Base-by-base conservation (phyloP, 2,329 filamentous ascomycete genomes). In the Penicillium sp. region DNA sequence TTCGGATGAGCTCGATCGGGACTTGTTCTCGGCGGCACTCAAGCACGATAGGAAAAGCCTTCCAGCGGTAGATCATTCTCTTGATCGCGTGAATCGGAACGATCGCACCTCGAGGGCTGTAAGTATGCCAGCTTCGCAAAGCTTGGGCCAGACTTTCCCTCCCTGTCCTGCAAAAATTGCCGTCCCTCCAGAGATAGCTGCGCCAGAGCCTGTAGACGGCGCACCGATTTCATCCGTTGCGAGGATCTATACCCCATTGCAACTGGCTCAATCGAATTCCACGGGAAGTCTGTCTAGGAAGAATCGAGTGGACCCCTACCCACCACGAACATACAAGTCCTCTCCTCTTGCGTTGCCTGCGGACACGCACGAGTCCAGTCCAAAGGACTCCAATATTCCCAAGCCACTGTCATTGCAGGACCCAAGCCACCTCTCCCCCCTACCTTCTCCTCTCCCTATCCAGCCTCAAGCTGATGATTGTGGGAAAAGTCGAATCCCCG, bases 301-400 rank as follows among this genome's bases (percentile, higher is more conserved):
- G 38, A 51, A 11, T 10, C 44, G 45, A n/a, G 29, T 45, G 18
- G 59, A 64, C 9, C 43, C 39, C 5, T 48, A 47, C 32, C 27
- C 47, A 14, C 27, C 47, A 14, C 61, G 56, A 43, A 57, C 54
- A 11, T 71, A 71, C 56, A 69, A 64, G 45, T 70, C 70, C 6
- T 73, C 71, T 11, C 70, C 70, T 21, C 62, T 73, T 27, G 61
- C 70, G 8, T 60, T 60, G 39, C 57, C 66, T 36, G 60, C 60
- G 21, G 56, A 55, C 18, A 62, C 48, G 7, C 31, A 54, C n/a
- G 57, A 57, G 9, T 32, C 34, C 24, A 40, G 57, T 45, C 48
- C 31, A 32, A 51, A 51, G 24, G 45, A 45, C 27, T 46, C n/a
- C 16, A 47, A 7, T 18, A 29, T 47, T 34, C 36, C 40, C 13